Base-by-base conservation (phyloP, 2,329 filamentous ascomycete species). In the Lasiodiplodia hormozganensis region DNA sequence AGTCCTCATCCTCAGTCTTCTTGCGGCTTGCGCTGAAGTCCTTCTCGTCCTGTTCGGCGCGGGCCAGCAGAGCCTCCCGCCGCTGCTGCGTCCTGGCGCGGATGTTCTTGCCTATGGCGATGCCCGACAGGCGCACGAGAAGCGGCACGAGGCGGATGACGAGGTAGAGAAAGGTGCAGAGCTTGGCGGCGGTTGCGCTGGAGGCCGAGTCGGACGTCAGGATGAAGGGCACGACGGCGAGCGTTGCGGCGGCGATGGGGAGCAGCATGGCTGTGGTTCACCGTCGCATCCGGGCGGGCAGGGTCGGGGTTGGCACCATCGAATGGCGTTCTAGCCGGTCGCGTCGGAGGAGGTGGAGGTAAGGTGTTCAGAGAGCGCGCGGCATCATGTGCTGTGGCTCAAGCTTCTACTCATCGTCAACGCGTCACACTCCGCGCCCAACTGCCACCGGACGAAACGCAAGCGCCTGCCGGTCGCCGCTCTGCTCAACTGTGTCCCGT, bases 1-100 rank as follows among this genome's bases (percentile, higher is more conserved):
- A 92, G 62, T 89, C 90, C 34, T 89, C 88, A 71, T 91, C 89
- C 36, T 86, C 82, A 12, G 38, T 69, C 67, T 36, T 70, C 69
- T 60, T 74, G 69, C 7, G 72, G 68, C 51, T 74, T 72, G 36
- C 74, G 34, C 12, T 38, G 38, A 57, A 73, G 2, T 68, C 68
- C 36, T 70, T 73, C 65, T 78, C 75, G 66, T 80, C 78, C 14
- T 65, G 72, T 4, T 72, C 76, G 8, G 76, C 76, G 40, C 76
- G 73, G 54, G 73, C 74, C 69, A 78, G 72, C 54, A 80, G 70
- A 14, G 79, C 71, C 62, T 76, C 76, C 54, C 78, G 74, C 67
- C 77, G 71, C 36, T 74, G 76, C 49, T 71, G 73, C 21, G 76
- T 79, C 58, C 74, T 74, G 51, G 73, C 74, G 64, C 76, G 77